Evolutionary conservation across 495 filamentous ascomycete species (phyloP), one percentile per base, ranked within the genome.

Genomic region (Xylaria intraflava): DNA sequence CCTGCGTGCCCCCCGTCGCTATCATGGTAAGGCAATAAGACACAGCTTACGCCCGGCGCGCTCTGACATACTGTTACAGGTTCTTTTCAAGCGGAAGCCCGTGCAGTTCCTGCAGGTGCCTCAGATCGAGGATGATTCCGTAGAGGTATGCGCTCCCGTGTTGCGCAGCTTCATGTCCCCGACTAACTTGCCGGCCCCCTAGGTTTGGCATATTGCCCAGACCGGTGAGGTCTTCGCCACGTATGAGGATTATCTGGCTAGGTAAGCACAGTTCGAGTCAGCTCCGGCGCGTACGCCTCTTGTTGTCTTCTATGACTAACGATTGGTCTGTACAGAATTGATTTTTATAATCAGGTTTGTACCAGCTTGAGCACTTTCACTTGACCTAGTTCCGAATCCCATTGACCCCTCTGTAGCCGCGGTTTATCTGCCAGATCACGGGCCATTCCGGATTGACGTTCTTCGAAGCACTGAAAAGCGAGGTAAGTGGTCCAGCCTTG

Each of bases 61-160:
- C 46, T 12, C 20, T n/a, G 33, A 36, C 62, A 61, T 27, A 61
- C 26, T 47, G 30, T 41, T 29, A 56, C 58, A 97, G 93, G 93
- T 97, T 53, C 80, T 94, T 51, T 95, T 89, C 72, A 96, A 96
- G 73, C 84, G 92, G 59, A 98, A 97, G 71, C 90, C 90, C 49
- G 90, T 98, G 61, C 86, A 90, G 74, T 86, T 87, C 66, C 71
- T 92, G 49, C 76, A 84, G 47, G 75, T 75, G 51, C 88, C 89
- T 0, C 72, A 81, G 49, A 83, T 92, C 56, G 78, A 88, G 49
- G 83, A 91, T 80, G 86, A 93, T 46, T 82, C 84, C 57, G 78
- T 81, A 46, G 89, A 95, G 79, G 89, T 89, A 77, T 11, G 10
- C 17, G 45, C 51, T 44, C 55, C 48, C 29, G 57, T 33, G 51